phyloP scores from a whole-genome alignment of 2,329 filamentous ascomycete genomes.

The Colletotrichum sp. region DNA sequence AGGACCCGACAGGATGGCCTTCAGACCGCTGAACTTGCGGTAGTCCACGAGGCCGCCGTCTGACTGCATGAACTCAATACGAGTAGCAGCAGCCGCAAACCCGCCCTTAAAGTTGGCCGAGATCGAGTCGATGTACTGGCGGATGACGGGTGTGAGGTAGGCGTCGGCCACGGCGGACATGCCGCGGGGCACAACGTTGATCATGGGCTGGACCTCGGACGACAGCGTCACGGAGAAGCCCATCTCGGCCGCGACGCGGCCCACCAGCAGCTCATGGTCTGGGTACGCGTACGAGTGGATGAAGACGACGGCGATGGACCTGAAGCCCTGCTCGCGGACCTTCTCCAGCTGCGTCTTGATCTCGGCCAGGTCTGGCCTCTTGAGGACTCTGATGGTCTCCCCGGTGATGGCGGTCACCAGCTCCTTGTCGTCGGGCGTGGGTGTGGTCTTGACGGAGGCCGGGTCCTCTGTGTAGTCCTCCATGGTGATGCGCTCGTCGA shows the following conservation, averaged over 20 bases:
- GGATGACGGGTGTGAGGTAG: conserved; percentile 46
- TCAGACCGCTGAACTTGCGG: conserved; percentile 69
- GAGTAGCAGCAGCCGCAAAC: conserved; percentile 38
- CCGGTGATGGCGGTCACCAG: conserved; percentile 67
- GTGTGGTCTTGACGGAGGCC: conserved; percentile 50
- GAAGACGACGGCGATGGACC: conserved; percentile 61
- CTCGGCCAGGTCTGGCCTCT: conserved; percentile 59
- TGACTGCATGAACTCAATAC: conserved; percentile 78
- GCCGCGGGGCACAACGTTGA: conserved; percentile 48
- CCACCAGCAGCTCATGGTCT: conserved; percentile 53
- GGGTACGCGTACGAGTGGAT: conserved; percentile 74
- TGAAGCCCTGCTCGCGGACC: conserved; percentile 66
- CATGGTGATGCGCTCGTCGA: conserved; percentile 77
- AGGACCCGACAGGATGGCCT: conserved; percentile 75
- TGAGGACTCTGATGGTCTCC: conserved; percentile 71
- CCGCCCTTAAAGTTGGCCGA: conserved; percentile 40
- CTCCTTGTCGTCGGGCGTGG: conserved; percentile 48
- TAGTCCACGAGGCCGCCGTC: conserved; percentile 58
- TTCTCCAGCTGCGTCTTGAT: conserved; percentile 62
- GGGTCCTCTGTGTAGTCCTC: conserved; percentile 79
- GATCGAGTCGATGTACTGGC: conserved; percentile 38
- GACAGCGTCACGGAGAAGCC: conserved; percentile 46
- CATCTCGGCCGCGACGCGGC: conserved; percentile 39
- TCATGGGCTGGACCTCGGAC: conserved; percentile 45
- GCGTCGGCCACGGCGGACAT: conserved; percentile 48